Evolutionary conservation across 2,329 filamentous ascomycete species (phyloP).

Genomic region (Fusarium sulawesiense): DNA sequence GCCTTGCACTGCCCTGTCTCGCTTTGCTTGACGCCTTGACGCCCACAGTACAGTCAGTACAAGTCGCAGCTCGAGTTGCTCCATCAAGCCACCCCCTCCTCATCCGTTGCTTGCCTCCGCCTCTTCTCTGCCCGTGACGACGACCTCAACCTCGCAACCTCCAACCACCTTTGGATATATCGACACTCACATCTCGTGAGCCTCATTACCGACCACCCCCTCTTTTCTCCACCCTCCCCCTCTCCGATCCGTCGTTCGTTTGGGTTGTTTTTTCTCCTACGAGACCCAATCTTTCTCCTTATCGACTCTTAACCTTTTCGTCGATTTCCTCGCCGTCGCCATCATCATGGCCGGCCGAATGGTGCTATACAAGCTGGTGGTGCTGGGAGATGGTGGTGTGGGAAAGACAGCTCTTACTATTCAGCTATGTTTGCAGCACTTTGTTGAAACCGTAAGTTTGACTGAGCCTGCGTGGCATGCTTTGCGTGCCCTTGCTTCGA

Average conservation of each 20-base stretch:
- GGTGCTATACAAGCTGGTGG: conserved; percentile 96
- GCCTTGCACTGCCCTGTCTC: conserved; percentile 31
- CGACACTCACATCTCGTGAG: conserved; percentile 31
- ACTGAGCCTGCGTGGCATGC: not conserved
- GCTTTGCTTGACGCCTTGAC: conserved; percentile 35
- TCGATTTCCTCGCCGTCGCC: conserved; percentile 41
- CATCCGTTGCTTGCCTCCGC: conserved; percentile 39
- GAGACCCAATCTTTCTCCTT: conserved; percentile 20
- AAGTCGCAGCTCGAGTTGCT: conserved; percentile 42
- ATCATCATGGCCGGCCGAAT: conserved; percentile 86
- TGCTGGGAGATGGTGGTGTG: conserved; percentile 92
- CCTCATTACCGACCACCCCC: conserved; percentile 37
- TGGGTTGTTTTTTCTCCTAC: conserved; percentile 23
- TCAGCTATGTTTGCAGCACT: conserved; percentile 97
- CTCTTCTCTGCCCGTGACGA: conserved; percentile 42
- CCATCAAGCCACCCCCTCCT: conserved; percentile 48
- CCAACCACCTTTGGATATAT: conserved; percentile 36
- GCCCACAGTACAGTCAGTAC: conserved; percentile 27
- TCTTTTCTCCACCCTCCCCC: conserved; percentile 34
- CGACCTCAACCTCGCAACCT: conserved; percentile 42
- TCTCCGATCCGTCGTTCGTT: conserved; percentile 32
- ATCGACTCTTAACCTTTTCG: conserved; percentile 31
- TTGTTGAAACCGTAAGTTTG: conserved; percentile 85
- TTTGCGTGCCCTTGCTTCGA: conserved; percentile 6
- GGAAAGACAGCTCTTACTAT: conserved; percentile 95